phyloP scores from a whole-genome alignment of 305 asterid species.

The Solanum hybrid region DNA sequence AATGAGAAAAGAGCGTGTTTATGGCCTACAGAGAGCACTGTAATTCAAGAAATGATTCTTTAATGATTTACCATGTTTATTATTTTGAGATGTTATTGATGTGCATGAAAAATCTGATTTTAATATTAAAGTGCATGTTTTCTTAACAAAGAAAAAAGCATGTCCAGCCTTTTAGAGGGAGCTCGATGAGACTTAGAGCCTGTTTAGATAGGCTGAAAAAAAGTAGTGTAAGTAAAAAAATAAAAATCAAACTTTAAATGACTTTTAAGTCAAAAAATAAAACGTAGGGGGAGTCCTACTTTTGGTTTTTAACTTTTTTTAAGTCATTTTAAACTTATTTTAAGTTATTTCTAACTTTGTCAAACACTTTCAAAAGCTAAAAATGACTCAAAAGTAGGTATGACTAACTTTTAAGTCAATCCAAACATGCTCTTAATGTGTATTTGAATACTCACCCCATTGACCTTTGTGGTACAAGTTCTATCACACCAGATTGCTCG shows the following conservation, averaged over 20 bases:
- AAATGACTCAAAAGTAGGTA: not conserved
- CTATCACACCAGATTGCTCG: no score
- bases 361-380: not conserved
- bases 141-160: not conserved
- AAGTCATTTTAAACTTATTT: not conserved
- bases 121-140: not conserved
- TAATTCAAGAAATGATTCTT: not conserved
- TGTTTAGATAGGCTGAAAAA: not conserved
- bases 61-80: not conserved
- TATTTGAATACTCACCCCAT: no score
- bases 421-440: not conserved
- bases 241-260: not conserved
- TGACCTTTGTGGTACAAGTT: no score
- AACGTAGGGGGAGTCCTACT: not conserved
- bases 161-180: not conserved
- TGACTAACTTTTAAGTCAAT: not conserved
- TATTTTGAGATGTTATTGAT: not conserved
- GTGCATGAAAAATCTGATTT: not conserved
- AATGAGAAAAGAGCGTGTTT: not conserved
- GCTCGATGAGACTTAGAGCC: not conserved
- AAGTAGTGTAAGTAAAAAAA: not conserved
- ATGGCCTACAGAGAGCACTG: not conserved
- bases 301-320: not conserved
- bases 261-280: not conserved
- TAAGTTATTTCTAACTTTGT: not conserved